phyloP scores from a whole-genome alignment of 179 eudicot species.

The Silene noctiflora region DNA sequence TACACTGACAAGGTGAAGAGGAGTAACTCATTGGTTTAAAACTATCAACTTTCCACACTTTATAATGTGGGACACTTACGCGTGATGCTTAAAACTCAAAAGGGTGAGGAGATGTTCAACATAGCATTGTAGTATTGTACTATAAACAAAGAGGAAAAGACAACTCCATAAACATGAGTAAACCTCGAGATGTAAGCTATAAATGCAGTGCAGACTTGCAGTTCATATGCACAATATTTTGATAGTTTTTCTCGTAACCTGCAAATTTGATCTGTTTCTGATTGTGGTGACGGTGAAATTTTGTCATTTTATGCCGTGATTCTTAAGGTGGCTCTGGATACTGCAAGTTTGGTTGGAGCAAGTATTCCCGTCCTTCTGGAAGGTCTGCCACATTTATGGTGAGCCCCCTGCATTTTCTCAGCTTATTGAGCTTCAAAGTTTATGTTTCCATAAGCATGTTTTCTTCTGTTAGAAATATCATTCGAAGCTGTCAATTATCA shows the following conservation, averaged over 20 bases:
- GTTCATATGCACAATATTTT: background rate
- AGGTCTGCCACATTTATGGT: constrained; percentile 80
- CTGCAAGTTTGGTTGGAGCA: constrained; percentile 97
- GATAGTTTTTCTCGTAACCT: background rate
- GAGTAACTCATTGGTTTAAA: background rate
- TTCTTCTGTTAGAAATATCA: background rate
- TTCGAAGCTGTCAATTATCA: background rate
- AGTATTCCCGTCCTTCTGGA: constrained; percentile 68
- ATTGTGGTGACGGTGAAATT: background rate
- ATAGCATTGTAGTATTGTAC: background rate
- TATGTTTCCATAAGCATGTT: background rate
- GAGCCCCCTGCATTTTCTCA: constrained; percentile 23
- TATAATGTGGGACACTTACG: background rate
- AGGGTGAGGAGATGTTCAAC: background rate
- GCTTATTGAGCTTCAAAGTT: background rate
- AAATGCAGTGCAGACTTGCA: background rate
- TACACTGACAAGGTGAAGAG: background rate
- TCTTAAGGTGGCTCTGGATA: constrained; percentile 81
- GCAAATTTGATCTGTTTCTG: background rate
- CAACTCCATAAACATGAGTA: background rate
- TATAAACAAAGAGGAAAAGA: background rate
- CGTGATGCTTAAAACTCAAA: too few relatives aligned
- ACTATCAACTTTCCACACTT: background rate
- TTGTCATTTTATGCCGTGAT: background rate
- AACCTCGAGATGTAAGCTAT: background rate